Base-by-base conservation (phyloP, 345 rosid genomes). In the Salix arbutifolia region DNA sequence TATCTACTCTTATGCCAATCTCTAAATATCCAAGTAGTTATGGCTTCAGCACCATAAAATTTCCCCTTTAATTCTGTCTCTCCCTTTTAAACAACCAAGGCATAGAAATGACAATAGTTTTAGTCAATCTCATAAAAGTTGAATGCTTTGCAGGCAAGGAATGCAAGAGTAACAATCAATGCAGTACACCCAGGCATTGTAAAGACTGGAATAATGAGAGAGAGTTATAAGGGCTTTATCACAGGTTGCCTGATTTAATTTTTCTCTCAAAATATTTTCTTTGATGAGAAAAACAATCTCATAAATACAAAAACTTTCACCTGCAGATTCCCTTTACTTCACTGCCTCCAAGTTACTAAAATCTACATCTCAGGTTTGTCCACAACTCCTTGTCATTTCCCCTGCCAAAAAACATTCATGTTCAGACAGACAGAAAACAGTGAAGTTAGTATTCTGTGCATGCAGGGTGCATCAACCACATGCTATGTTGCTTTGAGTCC, bases 181-280 rank as follows among this genome's bases (percentile, higher is more conserved):
- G 94, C 94, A 40, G 96, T 93, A 44, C 99, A 95, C 79, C 99
- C 99, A 66, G 99, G 99, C 37, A 89, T 95, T 8, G 90, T 95
- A 14, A 95, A 95, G 86, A 95, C 98, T 23, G 99, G 97, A 48
- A 95, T 95, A 61, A 86, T 95, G 44, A 87, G 96, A 84, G 99
- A 91, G 38, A 97, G 62, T 23, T 58, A 93, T 48, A 89, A 89
- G 76, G 89, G 96, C 31, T 83, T 93, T 64, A 78, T 95, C 70
- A 95, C 98, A 83, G 97, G 98, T 88, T 67, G 14, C 62, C 25
- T 77, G 66, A 7, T 52, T 9, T 62, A 64, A 19, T 28, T 10
- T 77, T 9, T n/a, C n/a, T 3, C 48, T 25, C 13, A n/a, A 23
- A 58, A 23, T 6, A 8, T 23, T 58, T n/a, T 58, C 14, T 8